Evolutionary conservation across 306 rosid species (phyloP).

Genomic region (Quercus berberidifolia): DNA sequence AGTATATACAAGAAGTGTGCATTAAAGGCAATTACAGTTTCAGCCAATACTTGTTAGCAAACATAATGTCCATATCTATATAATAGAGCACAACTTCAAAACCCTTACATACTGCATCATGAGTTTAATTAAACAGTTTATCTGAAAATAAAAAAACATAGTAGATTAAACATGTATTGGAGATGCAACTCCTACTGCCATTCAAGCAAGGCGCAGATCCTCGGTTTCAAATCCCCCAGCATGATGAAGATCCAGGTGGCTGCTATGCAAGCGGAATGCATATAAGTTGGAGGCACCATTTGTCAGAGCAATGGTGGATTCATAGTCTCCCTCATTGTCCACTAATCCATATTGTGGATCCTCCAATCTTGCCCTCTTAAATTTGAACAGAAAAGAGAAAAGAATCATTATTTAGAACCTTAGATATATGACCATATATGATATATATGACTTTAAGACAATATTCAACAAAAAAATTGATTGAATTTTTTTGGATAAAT

Average conservation of each 20-base stretch:
- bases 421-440: not conserved
- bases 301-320: conserved; percentile 46
- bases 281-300: conserved; percentile 61
- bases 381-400: not conserved
- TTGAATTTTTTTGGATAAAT: not conserved
- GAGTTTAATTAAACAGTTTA: not conserved
- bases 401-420: not conserved
- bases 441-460: not conserved
- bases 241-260: conserved; percentile 34
- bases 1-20: not conserved
- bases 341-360: conserved; percentile 55
- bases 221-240: conserved; percentile 24
- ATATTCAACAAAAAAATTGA: not conserved
- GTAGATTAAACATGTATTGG: no score
- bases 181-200: not conserved
- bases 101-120: not conserved
- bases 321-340: conserved; percentile 48
- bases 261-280: conserved; percentile 43
- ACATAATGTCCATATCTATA: not conserved
- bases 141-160: not conserved
- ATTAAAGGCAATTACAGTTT: no score
- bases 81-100: not conserved
- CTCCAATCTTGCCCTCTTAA: conserved; percentile 51
- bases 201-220: conserved; percentile 56
- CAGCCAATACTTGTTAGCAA: no score